A percentile compares a stretch with the other conserved stretches of the same genome.
phyloP scores from a whole-genome alignment of 2,329 filamentous ascomycete species.

The Penicillium sp. region DNA sequence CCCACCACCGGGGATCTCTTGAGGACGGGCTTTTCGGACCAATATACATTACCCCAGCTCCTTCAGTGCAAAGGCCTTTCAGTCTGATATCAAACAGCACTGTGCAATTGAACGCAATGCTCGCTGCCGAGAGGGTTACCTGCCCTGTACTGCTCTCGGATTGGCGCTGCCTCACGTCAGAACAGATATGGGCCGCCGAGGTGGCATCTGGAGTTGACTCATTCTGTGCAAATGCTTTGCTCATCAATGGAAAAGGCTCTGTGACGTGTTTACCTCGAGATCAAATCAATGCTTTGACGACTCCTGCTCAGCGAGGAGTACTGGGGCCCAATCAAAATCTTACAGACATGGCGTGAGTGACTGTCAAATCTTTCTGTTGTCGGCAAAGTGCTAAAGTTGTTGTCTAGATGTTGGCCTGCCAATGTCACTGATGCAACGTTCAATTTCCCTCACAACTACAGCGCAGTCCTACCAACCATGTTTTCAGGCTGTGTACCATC shows the following conservation, averaged over 20 bases:
- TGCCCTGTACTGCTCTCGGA: conserved; percentile 58
- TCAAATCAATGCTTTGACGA: conserved; percentile 37
- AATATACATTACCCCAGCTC: conserved; percentile 49
- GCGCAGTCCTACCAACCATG: conserved; percentile 22
- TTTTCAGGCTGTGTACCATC: conserved; percentile 28
- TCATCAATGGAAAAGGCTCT: conserved; percentile 61
- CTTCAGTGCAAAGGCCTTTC: conserved; percentile 30
- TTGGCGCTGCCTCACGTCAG: conserved; percentile 57
- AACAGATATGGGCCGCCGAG: conserved; percentile 40
- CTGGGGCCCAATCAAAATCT: conserved; percentile 25
- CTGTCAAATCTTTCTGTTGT: too few relatives aligned
- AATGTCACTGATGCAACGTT: conserved; percentile 16
- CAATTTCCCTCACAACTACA: conserved; percentile 21
- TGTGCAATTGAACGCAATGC: conserved; percentile 45
- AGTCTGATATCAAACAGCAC: conserved; percentile 33
- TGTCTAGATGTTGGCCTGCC: conserved; percentile 28
- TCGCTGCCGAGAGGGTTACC: conserved; percentile 51
- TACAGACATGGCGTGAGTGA: conserved; percentile 31
- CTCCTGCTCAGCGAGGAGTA: conserved; percentile 9
- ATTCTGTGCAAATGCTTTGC: conserved; percentile 61
- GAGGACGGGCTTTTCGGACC: conserved; percentile 63
- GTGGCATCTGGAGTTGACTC: conserved; percentile 41
- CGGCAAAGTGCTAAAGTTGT: too few relatives aligned
- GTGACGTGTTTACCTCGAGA: conserved; percentile 25
- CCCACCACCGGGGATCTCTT: conserved; percentile 58